Conservation (phyloP, 2,329 filamentous ascomycete genomes). For the Pseudodiploospora longispora region DNA sequence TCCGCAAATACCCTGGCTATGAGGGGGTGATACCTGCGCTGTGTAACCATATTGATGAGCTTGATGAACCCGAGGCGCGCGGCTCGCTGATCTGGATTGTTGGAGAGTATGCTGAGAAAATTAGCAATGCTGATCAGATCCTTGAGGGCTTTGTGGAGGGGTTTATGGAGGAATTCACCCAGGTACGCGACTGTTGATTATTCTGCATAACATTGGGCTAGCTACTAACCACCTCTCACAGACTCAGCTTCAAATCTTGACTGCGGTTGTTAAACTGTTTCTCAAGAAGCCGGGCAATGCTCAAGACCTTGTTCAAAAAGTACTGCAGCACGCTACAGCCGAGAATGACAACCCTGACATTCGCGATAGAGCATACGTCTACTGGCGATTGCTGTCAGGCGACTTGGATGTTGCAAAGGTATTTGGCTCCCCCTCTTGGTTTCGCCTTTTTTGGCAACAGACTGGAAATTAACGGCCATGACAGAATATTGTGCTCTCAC, state of each 20-base stretch:
- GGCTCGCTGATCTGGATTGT: slow-evolving; percentile 97
- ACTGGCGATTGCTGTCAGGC: slow-evolving; percentile 92
- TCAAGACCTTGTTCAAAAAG: slow-evolving; percentile 86
- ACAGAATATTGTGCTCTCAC: slow-evolving; percentile 79
- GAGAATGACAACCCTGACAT: slow-evolving; percentile 98
- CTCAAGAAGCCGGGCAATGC: slow-evolving; percentile 91
- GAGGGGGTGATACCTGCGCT: slow-evolving; percentile 96
- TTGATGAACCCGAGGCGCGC: slow-evolving; percentile 88
- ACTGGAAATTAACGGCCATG: slow-evolving; percentile 1
- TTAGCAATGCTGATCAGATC: slow-evolving; percentile 96
- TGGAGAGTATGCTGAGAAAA: slow-evolving; percentile 98
- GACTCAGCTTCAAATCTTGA: slow-evolving; percentile 97
- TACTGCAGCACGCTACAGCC: slow-evolving; percentile 83
- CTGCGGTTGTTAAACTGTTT: slow-evolving; percentile 94
- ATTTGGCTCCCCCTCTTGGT: slow-evolving; percentile 13
- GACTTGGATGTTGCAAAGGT: slow-evolving; percentile 87
- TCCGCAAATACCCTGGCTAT: slow-evolving; percentile 94
- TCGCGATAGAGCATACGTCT: slow-evolving; percentile 92
- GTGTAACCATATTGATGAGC: slow-evolving; percentile 92
- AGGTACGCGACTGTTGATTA: slow-evolving; percentile 42
- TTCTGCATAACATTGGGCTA: slow-evolving; percentile 1
- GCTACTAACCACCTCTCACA: slow-evolving; percentile 26
- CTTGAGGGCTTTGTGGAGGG: slow-evolving; percentile 83
- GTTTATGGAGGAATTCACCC: slow-evolving; percentile 94
- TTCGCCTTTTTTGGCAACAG: too few relatives aligned